Percentiles rank a stretch among this genome's conserved stretches.
Conservation (phyloP, 2,329 filamentous ascomycete species). For the Exophiala xenobiotica region DNA sequence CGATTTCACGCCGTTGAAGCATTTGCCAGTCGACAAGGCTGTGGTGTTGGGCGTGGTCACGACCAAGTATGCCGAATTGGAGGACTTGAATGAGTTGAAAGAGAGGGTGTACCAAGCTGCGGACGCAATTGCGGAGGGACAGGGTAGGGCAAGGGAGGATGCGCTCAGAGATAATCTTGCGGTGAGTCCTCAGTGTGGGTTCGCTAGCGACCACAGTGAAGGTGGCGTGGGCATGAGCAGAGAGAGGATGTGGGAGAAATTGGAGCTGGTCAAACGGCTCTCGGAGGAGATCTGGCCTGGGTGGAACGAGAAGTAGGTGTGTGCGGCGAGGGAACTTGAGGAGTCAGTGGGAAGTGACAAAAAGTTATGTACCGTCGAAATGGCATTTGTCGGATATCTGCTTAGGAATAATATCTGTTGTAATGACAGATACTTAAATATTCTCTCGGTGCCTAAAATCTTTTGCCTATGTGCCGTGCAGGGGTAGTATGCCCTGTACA, state of each 20-base stretch:
- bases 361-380: too few species aligned
- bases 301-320: slow-evolving; percentile 23
- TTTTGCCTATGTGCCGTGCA: too few species aligned
- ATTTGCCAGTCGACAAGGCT: slow-evolving; percentile 22
- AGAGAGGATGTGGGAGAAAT: slow-evolving; percentile 71
- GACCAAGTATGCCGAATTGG: slow-evolving; percentile 20
- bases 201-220: slow-evolving; percentile 64
- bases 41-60: slow-evolving; percentile 24
- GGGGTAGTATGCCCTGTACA: too few species aligned
- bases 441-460: too few species aligned
- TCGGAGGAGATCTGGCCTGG: slow-evolving; percentile 68
- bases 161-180: slow-evolving; percentile 53
- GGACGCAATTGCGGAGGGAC: slow-evolving; percentile 15
- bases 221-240: slow-evolving; percentile 68
- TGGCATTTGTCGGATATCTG: neutral
- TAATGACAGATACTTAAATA: too few species aligned
- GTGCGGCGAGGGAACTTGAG: too few species aligned
- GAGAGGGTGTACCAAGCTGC: slow-evolving; percentile 16
- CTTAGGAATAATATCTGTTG: too few species aligned
- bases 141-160: slow-evolving; percentile 13
- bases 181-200: slow-evolving; percentile 71
- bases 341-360: too few species aligned
- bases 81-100: slow-evolving; percentile 14
- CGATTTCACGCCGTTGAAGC: slow-evolving; percentile 21
- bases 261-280: slow-evolving; percentile 68